These are phyloP conservation scores for Talaromyces pinophilus DNA, from an alignment of 2,329 filamentous ascomycete genomes.

Conservation along the genomic window DNA sequence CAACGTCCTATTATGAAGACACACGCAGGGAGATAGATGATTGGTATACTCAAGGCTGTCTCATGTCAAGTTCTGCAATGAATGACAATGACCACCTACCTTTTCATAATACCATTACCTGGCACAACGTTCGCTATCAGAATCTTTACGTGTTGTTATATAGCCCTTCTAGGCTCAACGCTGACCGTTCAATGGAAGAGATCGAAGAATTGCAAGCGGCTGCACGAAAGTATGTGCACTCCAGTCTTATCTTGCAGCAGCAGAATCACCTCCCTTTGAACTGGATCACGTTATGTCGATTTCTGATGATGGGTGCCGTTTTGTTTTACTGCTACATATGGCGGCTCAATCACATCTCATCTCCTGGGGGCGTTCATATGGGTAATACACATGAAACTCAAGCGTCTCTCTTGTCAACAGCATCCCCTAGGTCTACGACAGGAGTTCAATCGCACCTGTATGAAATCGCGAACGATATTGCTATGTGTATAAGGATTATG, in stretches of 20 bases:
- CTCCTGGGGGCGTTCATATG: neutral
- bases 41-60: conserved; percentile 52
- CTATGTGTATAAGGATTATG: conserved; percentile 8
- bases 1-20: conserved; percentile 29
- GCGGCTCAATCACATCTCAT: neutral
- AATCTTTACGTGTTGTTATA: conserved; percentile 49
- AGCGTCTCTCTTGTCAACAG: neutral
- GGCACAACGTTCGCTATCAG: conserved; percentile 49
- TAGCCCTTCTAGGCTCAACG: conserved; percentile 48
- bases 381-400: neutral
- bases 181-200: conserved; percentile 27
- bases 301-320: conserved; percentile 21
- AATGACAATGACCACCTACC: conserved; percentile 47
- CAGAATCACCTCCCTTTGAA: conserved; percentile 50
- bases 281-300: conserved; percentile 45
- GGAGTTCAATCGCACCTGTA: neutral
- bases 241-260: conserved; percentile 45
- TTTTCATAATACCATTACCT: conserved; percentile 50
- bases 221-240: conserved; percentile 47
- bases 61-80: conserved; percentile 41
- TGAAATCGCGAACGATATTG: conserved; percentile 12
- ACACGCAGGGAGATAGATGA: conserved; percentile 50
- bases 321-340: conserved; percentile 23
- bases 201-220: conserved; percentile 13
- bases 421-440: conserved; percentile 4